Evolutionary conservation across 768 basidiomycete genomes (phyloP).

Genomic region (Rhodotorula sphaerocarpa): DNA sequence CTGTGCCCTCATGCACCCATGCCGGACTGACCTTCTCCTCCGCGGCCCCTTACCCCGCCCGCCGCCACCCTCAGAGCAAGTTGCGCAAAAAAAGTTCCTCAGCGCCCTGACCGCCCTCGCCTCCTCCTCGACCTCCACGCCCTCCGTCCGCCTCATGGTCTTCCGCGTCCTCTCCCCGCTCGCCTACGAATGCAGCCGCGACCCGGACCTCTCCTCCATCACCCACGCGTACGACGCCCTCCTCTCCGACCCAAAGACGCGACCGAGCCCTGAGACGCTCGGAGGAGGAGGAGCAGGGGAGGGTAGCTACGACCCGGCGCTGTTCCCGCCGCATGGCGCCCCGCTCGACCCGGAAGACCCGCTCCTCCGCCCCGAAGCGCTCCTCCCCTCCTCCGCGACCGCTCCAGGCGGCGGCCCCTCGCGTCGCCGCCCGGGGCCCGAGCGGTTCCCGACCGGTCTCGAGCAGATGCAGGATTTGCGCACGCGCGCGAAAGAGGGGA

Average conservation of each 20-base stretch:
- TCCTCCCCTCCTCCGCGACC: too few species aligned
- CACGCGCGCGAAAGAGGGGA: slow-evolving; percentile 18
- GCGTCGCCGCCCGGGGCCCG: background rate
- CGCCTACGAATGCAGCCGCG: slow-evolving; percentile 24
- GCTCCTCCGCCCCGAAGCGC: slow-evolving; percentile 29
- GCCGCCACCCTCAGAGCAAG: slow-evolving; percentile 13
- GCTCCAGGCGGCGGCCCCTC: too few species aligned
- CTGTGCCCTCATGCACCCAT: too few species aligned
- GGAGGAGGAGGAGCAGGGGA: too few species aligned
- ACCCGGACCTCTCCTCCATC: background rate
- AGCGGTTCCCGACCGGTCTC: background rate
- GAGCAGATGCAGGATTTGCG: slow-evolving; percentile 27
- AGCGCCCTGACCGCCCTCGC: slow-evolving; percentile 15
- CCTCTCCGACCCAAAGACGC: background rate
- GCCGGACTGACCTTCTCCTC: background rate
- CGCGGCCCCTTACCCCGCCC: background rate
- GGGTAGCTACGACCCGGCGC: background rate
- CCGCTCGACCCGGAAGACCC: slow-evolving; percentile 33
- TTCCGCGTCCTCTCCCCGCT: slow-evolving; percentile 25
- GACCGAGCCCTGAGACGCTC: too few species aligned
- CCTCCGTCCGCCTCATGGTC: slow-evolving; percentile 28
- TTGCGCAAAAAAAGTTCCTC: slow-evolving; percentile 36
- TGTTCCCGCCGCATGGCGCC: slow-evolving; percentile 22
- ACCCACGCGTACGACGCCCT: background rate
- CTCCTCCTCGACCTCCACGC: slow-evolving; percentile 15